Evolutionary conservation across 768 basidiomycete genomes (phyloP).

Genomic region (Termitomyces sp.): DNA sequence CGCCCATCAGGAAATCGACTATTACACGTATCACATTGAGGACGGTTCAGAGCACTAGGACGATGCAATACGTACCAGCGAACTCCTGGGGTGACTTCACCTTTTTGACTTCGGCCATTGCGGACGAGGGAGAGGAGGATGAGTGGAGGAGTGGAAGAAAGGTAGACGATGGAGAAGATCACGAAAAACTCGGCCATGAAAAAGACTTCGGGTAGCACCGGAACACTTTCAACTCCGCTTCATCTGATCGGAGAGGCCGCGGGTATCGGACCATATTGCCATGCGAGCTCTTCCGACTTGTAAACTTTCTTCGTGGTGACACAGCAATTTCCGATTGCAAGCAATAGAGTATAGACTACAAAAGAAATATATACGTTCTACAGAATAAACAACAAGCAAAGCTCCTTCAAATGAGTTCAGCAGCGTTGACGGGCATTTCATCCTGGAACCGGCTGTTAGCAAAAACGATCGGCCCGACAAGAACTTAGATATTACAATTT

Average conservation of each 20-base stretch:
- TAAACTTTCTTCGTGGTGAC: neutral
- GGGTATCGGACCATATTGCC: neutral
- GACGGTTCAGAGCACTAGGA: constrained; percentile 6
- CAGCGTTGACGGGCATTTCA: constrained; percentile 98
- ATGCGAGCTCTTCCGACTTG: neutral
- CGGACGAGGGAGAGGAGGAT: constrained; percentile 36
- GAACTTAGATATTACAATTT: constrained; percentile 55
- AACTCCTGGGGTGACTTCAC: constrained; percentile 91
- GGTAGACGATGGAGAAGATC: constrained; percentile 31
- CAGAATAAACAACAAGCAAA: constrained; percentile 5
- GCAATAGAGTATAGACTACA: constrained; percentile 13
- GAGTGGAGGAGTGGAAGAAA: constrained; percentile 49
- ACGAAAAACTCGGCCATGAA: constrained; percentile 44
- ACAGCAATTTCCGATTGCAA: neutral
- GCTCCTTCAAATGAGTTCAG: constrained; percentile 77
- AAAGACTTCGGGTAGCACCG: constrained; percentile 44
- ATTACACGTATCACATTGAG: constrained; percentile 17
- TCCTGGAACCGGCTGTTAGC: constrained; percentile 48
- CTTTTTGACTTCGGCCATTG: constrained; percentile 84
- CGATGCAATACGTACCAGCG: constrained; percentile 47
- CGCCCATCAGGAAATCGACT: constrained; percentile 97
- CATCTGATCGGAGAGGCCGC: constrained; percentile 17
- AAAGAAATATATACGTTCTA: constrained; percentile 12
- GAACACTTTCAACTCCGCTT: constrained; percentile 39
- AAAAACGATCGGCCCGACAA: constrained; percentile 6